Evolutionary conservation across 2,329 filamentous ascomycete species (phyloP), one percentile per base, ranked within the genome.

Genomic region (Incumbomyces lentus): DNA sequence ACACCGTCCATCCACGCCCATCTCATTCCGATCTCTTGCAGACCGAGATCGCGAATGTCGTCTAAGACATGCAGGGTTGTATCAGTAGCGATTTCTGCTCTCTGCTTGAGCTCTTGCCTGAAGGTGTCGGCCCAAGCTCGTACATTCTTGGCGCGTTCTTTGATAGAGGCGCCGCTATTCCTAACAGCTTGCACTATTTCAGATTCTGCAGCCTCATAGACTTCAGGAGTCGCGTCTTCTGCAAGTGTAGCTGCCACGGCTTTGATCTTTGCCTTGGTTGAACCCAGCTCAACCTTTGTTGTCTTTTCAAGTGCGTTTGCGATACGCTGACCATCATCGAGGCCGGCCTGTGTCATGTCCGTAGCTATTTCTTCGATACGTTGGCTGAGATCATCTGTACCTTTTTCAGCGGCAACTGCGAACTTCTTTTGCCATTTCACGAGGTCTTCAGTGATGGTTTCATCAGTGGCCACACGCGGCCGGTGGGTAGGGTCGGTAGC

Each of bases 1-100:
- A 98, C 78, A 29, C 87, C 87, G 48, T 96, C 88, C 68, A 88
- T 92, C 82, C 86, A 94, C 11, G 90, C 88, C 89, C 92, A 98
- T 49, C 69, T 75, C 80, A 93, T 90, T 47, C 89, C 89, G 45
- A 95, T 87, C 62, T 93, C 86, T 62, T 94, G 86, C 30, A 95
- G 74, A 5, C 88, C 86, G 31, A 95, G 73, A 57, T 89, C 84
- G 35, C 86, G 80, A 50, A 92, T 89, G 59, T 79, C 78, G 53
- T 90, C 84, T 29, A 95, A 76, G 13, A 93, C 86, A 59, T 82
- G 76, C 45, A 95, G 79, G 38, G 90, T 90, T 34, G 82, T 82
- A 56, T 86, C 75, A n/a, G 87, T 79, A 7, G 86, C 84, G 39
- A 78, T 74, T 47, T 78, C 75, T 47, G 94, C 79, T 10, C 84